phyloP scores from a whole-genome alignment of 2,329 filamentous ascomycete species.

The Trichophyton rubrum region DNA sequence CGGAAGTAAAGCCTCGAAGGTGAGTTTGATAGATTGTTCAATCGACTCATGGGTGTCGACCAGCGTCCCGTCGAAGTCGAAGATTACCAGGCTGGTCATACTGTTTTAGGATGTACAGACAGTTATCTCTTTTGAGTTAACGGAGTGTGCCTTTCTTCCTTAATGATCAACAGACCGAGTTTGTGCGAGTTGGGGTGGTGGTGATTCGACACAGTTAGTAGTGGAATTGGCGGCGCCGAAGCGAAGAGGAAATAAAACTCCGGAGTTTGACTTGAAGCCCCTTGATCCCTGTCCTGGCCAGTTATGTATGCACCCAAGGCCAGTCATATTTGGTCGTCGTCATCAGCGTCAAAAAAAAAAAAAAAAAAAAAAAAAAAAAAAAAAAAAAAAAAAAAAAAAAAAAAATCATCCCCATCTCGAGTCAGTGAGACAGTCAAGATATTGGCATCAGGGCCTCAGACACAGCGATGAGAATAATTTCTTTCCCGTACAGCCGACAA shows the following conservation, averaged over 20 bases:
- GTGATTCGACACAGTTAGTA: too few species aligned
- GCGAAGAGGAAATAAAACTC: neutral
- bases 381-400: neutral
- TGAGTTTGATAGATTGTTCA: conserved; percentile 9
- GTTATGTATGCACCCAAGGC: too few species aligned
- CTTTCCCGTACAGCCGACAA: neutral
- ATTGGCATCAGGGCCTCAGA: neutral
- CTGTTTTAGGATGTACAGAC: neutral
- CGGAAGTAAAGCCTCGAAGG: conserved; percentile 8
- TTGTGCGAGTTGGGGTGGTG: too few species aligned
- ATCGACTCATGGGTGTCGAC: conserved; percentile 12
- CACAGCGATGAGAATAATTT: neutral
- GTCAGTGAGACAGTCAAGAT: neutral
- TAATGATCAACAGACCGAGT: neutral
- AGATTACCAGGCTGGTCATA: conserved; percentile 8
- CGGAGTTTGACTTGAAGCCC: neutral
- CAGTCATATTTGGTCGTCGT: neutral
- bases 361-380: too few species aligned
- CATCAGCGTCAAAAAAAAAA: neutral
- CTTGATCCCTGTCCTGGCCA: neutral
- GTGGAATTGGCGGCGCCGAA: neutral
- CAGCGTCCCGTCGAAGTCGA: conserved; percentile 11
- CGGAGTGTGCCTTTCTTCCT: neutral
- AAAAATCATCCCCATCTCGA: neutral
- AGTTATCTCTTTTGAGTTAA: neutral